These are phyloP conservation scores for Fusarium sp. DNA, from an alignment of 2,329 filamentous ascomycete genomes.

Conservation along the genomic window DNA sequence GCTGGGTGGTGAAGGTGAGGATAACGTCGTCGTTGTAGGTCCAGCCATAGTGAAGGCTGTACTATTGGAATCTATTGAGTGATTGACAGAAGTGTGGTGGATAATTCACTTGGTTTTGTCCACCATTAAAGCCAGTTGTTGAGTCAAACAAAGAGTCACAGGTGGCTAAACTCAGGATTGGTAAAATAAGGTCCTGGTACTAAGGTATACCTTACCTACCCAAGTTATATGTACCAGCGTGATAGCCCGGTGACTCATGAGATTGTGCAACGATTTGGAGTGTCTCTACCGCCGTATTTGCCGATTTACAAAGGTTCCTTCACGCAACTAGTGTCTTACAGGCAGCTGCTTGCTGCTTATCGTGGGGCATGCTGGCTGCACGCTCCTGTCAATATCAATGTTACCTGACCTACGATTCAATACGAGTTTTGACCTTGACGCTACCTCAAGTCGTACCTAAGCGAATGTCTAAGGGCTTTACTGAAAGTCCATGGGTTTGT, in stretches of 20 bases:
- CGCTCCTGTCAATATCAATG: too few species aligned
- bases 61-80: not conserved
- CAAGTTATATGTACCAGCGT: not conserved
- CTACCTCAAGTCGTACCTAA: too few species aligned
- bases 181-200: too few species aligned
- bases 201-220: too few species aligned
- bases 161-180: not conserved
- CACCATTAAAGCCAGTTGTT: not conserved
- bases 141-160: not conserved
- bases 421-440: too few species aligned
- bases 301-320: conserved; percentile 28
- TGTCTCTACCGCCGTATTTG: not conserved
- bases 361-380: not conserved
- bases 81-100: not conserved
- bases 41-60: conserved; percentile 29
- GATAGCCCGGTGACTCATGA: conserved; percentile 22
- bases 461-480: not conserved
- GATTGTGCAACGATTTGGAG: not conserved
- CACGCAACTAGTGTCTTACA: conserved; percentile 19
- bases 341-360: conserved; percentile 11
- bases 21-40: conserved; percentile 33
- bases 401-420: too few species aligned
- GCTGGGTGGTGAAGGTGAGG: conserved; percentile 46
- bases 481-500: not conserved
- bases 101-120: not conserved